Percentiles rank a stretch among this genome's conserved stretches.
phyloP scores from a whole-genome alignment of 1,284 basidiomycete genomes.

The Prillingera fragicola region DNA sequence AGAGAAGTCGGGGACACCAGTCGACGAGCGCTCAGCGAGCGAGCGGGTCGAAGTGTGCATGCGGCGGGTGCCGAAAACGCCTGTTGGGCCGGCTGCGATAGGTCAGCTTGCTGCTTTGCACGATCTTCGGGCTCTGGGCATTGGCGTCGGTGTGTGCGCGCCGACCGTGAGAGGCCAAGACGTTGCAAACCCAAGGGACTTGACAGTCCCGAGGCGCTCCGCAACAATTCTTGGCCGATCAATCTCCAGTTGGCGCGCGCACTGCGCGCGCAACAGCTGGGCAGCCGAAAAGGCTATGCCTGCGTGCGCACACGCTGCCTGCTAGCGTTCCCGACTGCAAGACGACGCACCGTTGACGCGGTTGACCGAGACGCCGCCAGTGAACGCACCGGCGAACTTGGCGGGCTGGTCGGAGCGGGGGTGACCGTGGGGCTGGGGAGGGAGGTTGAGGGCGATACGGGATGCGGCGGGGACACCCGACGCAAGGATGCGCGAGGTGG shows the following conservation, averaged over 20 bases:
- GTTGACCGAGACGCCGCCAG: constrained; percentile 55
- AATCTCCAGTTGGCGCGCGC: too few species aligned
- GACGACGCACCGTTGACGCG: constrained; percentile 67
- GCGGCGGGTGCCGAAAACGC: constrained; percentile 56
- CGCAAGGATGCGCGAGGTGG: constrained; percentile 70
- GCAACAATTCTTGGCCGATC: too few species aligned
- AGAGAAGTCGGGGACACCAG: constrained; percentile 82
- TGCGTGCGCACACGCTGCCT: too few species aligned
- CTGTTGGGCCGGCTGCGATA: constrained; percentile 50
- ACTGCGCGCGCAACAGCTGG: too few species aligned
- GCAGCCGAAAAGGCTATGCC: too few species aligned
- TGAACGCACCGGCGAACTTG: constrained; percentile 56
- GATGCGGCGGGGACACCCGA: constrained; percentile 94
- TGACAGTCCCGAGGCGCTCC: too few species aligned
- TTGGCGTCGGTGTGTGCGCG: too few species aligned
- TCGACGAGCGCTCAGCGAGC: constrained; percentile 39
- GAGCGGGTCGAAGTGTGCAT: constrained; percentile 54
- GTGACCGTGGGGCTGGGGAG: constrained; percentile 57
- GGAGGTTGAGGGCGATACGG: constrained; percentile 85
- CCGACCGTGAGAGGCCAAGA: too few species aligned
- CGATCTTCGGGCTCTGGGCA: too few species aligned
- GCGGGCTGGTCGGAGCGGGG: constrained; percentile 61
- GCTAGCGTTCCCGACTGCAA: not conserved
- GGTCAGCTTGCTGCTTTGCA: too few species aligned
- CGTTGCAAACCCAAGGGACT: too few species aligned